Conservation (phyloP, 2,329 filamentous ascomycete genomes). For the Penicillium sp. region DNA sequence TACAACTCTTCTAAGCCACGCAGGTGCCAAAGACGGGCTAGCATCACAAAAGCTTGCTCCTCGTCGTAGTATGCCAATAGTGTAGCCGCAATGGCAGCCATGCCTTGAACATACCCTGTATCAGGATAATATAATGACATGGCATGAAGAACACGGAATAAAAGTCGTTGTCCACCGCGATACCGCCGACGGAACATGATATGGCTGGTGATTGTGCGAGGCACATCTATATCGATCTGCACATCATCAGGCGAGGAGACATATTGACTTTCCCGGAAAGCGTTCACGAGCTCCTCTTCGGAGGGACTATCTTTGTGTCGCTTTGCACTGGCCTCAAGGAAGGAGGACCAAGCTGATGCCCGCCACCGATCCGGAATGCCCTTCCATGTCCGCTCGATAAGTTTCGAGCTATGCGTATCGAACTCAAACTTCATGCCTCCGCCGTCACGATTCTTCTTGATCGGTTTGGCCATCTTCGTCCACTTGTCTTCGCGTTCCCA, state of each 20-base stretch:
- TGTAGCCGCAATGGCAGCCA: slow-evolving; percentile 91
- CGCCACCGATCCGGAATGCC: slow-evolving; percentile 97
- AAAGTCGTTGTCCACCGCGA: slow-evolving; percentile 82
- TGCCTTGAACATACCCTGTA: slow-evolving; percentile 95
- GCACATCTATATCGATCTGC: slow-evolving; percentile 96
- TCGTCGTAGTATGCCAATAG: slow-evolving; percentile 96
- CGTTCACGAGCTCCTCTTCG: slow-evolving; percentile 69
- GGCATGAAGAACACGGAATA: slow-evolving; percentile 90
- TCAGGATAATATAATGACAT: slow-evolving; percentile 88
- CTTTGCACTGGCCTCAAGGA: slow-evolving; percentile 75
- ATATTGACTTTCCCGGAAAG: slow-evolving; percentile 72
- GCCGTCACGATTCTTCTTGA: slow-evolving; percentile 48
- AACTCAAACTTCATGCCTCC: slow-evolving; percentile 73
- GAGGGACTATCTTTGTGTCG: slow-evolving; percentile 61
- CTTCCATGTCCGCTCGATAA: slow-evolving; percentile 94
- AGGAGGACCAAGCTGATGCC: slow-evolving; percentile 90
- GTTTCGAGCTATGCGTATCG: slow-evolving; percentile 76
- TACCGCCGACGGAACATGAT: slow-evolving; percentile 97
- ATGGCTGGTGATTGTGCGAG: slow-evolving; percentile 88
- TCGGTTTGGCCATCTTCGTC: slow-evolving; percentile 63
- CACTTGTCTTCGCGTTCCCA: slow-evolving; percentile 65
- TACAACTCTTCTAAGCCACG: slow-evolving; percentile 86
- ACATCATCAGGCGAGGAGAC: slow-evolving; percentile 83
- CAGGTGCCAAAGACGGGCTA: slow-evolving; percentile 89
- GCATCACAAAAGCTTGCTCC: slow-evolving; percentile 90